Conservation (phyloP, 1,139 yeast species). For the Hyphopichia pseudoburtonii region DNA sequence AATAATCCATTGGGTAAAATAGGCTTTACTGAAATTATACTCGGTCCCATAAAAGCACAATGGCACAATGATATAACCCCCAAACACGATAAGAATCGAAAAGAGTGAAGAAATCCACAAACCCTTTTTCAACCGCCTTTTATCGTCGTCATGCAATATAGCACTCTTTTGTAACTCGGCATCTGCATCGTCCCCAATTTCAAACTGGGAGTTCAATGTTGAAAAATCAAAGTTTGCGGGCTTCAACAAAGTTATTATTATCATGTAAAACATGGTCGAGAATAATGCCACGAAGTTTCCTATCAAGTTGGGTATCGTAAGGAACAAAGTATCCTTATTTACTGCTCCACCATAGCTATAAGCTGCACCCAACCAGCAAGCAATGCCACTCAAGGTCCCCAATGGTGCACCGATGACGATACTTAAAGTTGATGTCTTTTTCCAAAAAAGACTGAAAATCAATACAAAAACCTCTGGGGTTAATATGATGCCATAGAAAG, state of each 20-base stretch:
- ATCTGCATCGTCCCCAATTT: slow-evolving; percentile 35
- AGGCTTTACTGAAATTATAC: slow-evolving; percentile 27
- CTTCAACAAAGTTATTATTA: slow-evolving; percentile 23
- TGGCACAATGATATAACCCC: slow-evolving; percentile 27
- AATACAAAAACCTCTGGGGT: slow-evolving; percentile 38
- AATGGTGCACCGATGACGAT: slow-evolving; percentile 46
- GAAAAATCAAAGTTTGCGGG: slow-evolving; percentile 29
- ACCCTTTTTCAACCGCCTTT: slow-evolving; percentile 19
- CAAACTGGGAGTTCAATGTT: slow-evolving; percentile 16
- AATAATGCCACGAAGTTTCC: slow-evolving; percentile 35
- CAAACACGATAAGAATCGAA: slow-evolving; percentile 20
- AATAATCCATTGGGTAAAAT: slow-evolving; percentile 30
- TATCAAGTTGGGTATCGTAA: slow-evolving; percentile 29
- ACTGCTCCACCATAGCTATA: slow-evolving; percentile 19
- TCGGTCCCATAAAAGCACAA: slow-evolving; percentile 26
- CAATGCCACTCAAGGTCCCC: slow-evolving; percentile 45
- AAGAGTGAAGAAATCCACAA: slow-evolving; percentile 19
- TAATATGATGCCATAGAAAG: slow-evolving; percentile 32
- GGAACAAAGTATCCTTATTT: slow-evolving; percentile 22
- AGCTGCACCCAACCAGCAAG: slow-evolving; percentile 44
- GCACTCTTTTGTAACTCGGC: slow-evolving; percentile 24
- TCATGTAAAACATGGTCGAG: slow-evolving; percentile 22
- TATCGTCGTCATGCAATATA: slow-evolving; percentile 18
- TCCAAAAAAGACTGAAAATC: slow-evolving; percentile 42
- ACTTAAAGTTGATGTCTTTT: slow-evolving; percentile 44